Evolutionary conservation across 2,329 filamentous ascomycete genomes (phyloP), one percentile per base, ranked within the genome.

Genomic region (Orbilia oligospora): DNA sequence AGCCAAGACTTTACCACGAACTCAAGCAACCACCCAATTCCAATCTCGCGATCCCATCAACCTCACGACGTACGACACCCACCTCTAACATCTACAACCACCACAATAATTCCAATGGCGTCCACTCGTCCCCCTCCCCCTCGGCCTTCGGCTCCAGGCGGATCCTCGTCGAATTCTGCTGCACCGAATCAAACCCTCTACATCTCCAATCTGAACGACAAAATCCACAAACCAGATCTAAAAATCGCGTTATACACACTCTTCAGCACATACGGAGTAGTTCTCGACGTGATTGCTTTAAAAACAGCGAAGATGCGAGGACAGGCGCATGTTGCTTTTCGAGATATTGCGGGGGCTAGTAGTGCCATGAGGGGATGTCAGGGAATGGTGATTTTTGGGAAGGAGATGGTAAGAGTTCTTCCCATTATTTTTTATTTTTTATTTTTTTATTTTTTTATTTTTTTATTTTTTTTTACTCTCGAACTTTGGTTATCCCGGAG

Each of bases 231-330:
- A 85, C 87, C 89, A 79, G 94, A 98, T 84, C 86, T 99, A 49
- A 91, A 94, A 82, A 91, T 93, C 55, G 91, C 92, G 4, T 88
- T 99, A 33, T 99, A 99, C 86, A 92, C 94, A 84, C 89, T 98
- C 12, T 98, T 98, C 84, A 93, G 94, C 10, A 97, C 94, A 14
- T 97, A 97, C 84, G 96, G 96, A 48, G 90, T 93, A 0, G 92
- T 99, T 16, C 89, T 99, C 75, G 96, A 99, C 84, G 90, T 99
- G 20, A 92, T 97, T 61, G 93, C 93, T 33, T 87, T 97, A 82
- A 97, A 94, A 86, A 97, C 93, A 0, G 88, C 88, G 84, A 93
- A 93, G 86, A 97, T 98, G 94, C 91, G 96, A 63, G 96, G 96
- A 2, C 96, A 99, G 85, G 96, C 96, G 79, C 96, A 98, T 83